Evolutionary conservation across 192 early-diverging fungal genomes (phyloP).

Genomic region (Umbelopsis vinacea): DNA sequence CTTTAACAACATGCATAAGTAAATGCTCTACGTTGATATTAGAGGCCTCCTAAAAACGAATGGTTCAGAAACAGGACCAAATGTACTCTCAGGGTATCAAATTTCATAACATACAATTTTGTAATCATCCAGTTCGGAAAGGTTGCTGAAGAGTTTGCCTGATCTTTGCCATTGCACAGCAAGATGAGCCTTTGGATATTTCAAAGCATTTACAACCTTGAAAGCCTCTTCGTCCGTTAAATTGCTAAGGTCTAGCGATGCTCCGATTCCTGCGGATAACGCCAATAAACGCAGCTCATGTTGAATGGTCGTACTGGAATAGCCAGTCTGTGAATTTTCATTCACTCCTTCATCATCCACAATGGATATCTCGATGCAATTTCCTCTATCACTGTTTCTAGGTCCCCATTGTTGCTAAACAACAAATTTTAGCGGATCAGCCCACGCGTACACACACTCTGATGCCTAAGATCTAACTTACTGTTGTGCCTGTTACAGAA

Average conservation of each 20-base stretch:
- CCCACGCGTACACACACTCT: too few species aligned
- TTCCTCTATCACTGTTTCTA: slow-evolving; percentile 9
- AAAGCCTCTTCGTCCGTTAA: slow-evolving; percentile 23
- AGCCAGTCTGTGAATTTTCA: not conserved
- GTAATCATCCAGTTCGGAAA: slow-evolving; percentile 5
- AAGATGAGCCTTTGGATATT: slow-evolving; percentile 52
- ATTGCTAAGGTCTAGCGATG: slow-evolving; percentile 33
- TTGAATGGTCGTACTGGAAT: slow-evolving; percentile 6
- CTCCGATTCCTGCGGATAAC: slow-evolving; percentile 34
- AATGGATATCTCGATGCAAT: slow-evolving; percentile 27
- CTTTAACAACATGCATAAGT: slow-evolving; percentile 47
- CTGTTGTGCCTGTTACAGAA: not conserved
- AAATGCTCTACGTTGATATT: slow-evolving; percentile 48
- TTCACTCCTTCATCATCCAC: slow-evolving; percentile 25
- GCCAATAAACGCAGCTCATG: slow-evolving; percentile 6
- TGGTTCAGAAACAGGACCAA: not conserved
- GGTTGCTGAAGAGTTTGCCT: slow-evolving; percentile 11
- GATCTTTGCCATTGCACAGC: slow-evolving; percentile 43
- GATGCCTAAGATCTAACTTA: not conserved
- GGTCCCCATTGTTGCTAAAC: slow-evolving; percentile 13
- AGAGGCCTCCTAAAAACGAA: slow-evolving; percentile 40
- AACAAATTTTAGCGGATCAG: not conserved
- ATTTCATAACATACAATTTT: not conserved
- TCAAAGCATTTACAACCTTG: slow-evolving; percentile 41
- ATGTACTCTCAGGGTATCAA: not conserved